Base-by-base conservation (phyloP, 2,329 filamentous ascomycete species). In the Beauveria bassiana region DNA sequence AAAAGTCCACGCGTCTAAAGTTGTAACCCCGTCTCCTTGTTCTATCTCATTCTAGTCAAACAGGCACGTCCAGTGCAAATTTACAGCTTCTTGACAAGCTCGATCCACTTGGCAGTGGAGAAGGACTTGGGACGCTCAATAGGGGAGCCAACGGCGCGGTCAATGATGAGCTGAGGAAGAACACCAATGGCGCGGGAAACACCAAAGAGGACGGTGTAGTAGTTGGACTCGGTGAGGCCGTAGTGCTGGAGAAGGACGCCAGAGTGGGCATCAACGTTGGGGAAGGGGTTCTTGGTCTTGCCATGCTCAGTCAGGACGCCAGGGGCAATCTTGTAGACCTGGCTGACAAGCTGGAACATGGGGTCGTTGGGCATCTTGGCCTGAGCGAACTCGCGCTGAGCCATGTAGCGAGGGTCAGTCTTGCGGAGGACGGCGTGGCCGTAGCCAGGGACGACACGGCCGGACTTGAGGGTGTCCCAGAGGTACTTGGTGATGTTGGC, bases 221-320 rank as follows among this genome's bases (percentile, higher is more conserved):
- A 99, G 89, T 88, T 98, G 79, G 95, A 90, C 86, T 99, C 93
- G 66, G 90, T 98, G 77, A 99, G 84, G 73, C 95, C 95, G 82
- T 99, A 99, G 89, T 99, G 95, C 84, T 99, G 95, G 70, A 99
- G 91, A 68, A 99, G 91, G 69, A 99, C 95, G 85, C 95, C 95
- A 38, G 93, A 97, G 89, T 98, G 95, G 73, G 93, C 93, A 74
- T 98, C 93, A 73, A 98, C 93, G 83, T 98, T 98, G 79, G 95
- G 95, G 86, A 85, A 98, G 69, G 93, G 93, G 90, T 98, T 97
- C 90, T 98, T 98, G 85, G 93, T 98, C 91, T 99, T 99, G 82
- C 95, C 95, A 84, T 99, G 95, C 88, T 99, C 92, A 68, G 95
- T 99, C 77, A 99, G 85, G 72, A 99, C 95, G 73, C 89, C 90